Base-by-base conservation (phyloP, 208 protist species). In the Phytomonas francai region DNA sequence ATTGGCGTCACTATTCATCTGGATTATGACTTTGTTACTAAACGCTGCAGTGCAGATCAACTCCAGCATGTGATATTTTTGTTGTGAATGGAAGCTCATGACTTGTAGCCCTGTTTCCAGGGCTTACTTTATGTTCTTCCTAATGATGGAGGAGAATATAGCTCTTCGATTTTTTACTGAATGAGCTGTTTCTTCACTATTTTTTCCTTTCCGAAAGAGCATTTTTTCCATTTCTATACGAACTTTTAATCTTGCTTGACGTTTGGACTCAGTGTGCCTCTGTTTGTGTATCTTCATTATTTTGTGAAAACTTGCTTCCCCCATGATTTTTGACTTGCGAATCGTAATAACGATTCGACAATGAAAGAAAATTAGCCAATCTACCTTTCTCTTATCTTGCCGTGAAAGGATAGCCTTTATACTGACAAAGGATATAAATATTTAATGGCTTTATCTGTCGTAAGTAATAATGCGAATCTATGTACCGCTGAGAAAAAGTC, bases 121-220 rank as follows among this genome's bases (percentile, higher is more conserved):
- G 1, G 19, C 39, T 14, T 7, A 45, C 19, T 45, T 22, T 45
- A 45, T 45, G 39, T 14, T 45, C 39, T 45, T 45, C 1, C 39
- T 14, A 45, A 22, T 45, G 3, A 39, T 45, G 39, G 39, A 14
- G 11, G 34, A 12, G 6, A 11, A 14, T 45, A 45, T 45, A 11
- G 11, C 19, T 45, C 12, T 45, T 45, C 12, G 19, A 45, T 2
- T 2, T 45, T 45, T 45, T 16, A 45, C 39, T 39, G 34, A 39
- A 39, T 39, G 39, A 45, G 39, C 19, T 25, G 31, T 65, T 65
- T 6, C 16, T 49, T 8, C 33, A 27, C 0, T 65, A 22, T 65
- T 65, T 45, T 51, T 65, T 45, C 11, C 39, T 16, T 45, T 45
- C 39, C 39, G 19, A 45, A 45, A 45, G 39, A 45, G 39, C 39